Evolutionary conservation across 352 stramenopile genomes (phyloP).

Genomic region (Thalassiosira livingstoniorum): DNA sequence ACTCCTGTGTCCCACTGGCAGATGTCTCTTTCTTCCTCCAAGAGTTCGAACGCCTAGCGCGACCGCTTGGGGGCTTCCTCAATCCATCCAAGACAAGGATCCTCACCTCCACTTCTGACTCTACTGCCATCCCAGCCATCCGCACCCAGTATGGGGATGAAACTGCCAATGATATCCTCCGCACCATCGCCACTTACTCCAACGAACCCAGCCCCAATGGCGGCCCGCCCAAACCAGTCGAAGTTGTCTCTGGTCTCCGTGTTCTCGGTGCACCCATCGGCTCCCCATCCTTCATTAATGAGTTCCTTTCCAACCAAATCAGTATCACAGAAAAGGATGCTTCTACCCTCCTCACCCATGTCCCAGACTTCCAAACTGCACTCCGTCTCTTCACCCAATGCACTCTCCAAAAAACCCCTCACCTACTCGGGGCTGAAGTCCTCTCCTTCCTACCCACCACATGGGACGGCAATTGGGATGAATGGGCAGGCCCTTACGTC

Average conservation of each 20-base stretch:
- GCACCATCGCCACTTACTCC: neutral
- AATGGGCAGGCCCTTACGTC: neutral
- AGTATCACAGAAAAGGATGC: neutral
- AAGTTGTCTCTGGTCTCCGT: neutral
- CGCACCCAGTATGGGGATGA: neutral
- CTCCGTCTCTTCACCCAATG: neutral
- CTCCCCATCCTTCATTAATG: neutral
- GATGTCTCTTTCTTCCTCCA: slow-evolving; percentile 26
- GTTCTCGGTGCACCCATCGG: neutral
- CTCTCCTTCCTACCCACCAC: neutral
- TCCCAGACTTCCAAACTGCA: neutral
- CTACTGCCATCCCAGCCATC: neutral
- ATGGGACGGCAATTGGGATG: neutral
- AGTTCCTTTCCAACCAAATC: neutral
- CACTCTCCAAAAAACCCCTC: neutral
- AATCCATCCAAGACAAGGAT: slow-evolving; percentile 8
- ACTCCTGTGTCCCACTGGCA: neutral
- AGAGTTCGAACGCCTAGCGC: neutral
- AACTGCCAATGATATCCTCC: neutral
- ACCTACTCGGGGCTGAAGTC: neutral
- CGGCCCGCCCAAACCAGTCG: neutral
- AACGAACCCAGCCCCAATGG: neutral
- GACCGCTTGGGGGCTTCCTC: slow-evolving; percentile 2
- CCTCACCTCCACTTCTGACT: neutral
- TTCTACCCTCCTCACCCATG: neutral